Conservation (phyloP, 805 yeast species). For the Saturnispora serradocipensis region DNA sequence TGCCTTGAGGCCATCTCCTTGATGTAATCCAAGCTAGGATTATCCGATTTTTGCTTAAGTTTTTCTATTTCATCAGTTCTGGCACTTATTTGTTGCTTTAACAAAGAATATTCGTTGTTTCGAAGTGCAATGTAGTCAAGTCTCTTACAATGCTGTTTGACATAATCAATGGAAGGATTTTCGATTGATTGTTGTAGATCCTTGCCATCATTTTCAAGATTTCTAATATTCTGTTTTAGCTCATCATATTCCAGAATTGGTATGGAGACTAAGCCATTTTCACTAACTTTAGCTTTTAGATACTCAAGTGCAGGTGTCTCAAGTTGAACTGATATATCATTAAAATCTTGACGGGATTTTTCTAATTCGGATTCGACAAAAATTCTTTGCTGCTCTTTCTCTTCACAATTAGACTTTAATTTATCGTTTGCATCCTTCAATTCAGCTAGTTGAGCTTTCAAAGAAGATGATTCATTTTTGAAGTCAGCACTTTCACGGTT, state of each 20-base stretch:
- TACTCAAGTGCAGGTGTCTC: conserved; percentile 12
- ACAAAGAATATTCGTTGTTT: neutral
- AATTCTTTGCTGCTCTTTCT: neutral
- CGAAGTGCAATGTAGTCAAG: neutral
- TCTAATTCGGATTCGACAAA: neutral
- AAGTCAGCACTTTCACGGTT: conserved; percentile 3
- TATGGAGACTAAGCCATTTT: conserved; percentile 8
- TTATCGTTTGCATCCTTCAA: neutral
- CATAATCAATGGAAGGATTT: conserved; percentile 2
- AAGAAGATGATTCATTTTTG: conserved; percentile 6
- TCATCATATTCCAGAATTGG: conserved; percentile 20
- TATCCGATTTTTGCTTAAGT: neutral
- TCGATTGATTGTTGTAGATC: neutral
- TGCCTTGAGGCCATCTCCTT: conserved; percentile 21
- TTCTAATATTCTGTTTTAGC: conserved; percentile 8
- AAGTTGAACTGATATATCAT: conserved; percentile 2
- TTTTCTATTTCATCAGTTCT: neutral
- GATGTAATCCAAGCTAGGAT: conserved; percentile 17
- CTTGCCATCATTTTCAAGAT: neutral
- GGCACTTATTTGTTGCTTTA: neutral
- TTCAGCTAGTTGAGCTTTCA: neutral
- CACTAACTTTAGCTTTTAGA: conserved; percentile 3
- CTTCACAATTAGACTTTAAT: neutral
- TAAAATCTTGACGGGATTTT: neutral
- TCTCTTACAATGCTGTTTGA: neutral